phyloP scores from a whole-genome alignment of 176 grass and related monocot genomes.

The Rhipidocladum racemiflorum region DNA sequence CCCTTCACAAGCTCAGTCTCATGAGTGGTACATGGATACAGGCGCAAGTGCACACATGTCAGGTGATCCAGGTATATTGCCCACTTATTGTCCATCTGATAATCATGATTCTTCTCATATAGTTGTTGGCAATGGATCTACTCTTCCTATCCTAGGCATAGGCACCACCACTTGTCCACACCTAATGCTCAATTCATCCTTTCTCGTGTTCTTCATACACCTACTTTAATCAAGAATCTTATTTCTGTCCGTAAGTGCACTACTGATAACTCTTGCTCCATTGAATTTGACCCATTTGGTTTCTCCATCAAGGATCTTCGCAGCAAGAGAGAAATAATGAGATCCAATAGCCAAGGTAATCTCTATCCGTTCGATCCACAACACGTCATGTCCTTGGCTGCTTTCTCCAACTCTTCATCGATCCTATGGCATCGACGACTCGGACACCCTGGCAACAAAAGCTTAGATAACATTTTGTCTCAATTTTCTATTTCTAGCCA shows the following conservation, averaged over 20 bases:
- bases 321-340: background rate
- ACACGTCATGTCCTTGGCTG: too few relatives aligned
- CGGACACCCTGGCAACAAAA: background rate
- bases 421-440: background rate
- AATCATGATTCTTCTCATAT: too few relatives aligned
- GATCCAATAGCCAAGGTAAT: background rate
- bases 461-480: background rate
- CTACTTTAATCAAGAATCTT: background rate
- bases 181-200: accelerated
- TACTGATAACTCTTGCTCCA: background rate
- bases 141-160: too few relatives aligned
- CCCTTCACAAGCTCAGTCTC: accelerated
- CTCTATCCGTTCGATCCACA: background rate
- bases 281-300: background rate
- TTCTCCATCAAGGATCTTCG: background rate
- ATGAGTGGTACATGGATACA: too few relatives aligned
- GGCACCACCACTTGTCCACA: accelerated
- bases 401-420: too few relatives aligned
- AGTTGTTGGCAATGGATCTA: too few relatives aligned
- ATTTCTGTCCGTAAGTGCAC: background rate
- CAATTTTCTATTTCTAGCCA: background rate
- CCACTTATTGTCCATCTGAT: too few relatives aligned
- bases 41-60: too few relatives aligned
- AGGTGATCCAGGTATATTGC: too few relatives aligned
- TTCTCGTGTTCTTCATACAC: accelerated